phyloP scores from a whole-genome alignment of 768 basidiomycete species.

The Macrolepiota albuminosa region DNA sequence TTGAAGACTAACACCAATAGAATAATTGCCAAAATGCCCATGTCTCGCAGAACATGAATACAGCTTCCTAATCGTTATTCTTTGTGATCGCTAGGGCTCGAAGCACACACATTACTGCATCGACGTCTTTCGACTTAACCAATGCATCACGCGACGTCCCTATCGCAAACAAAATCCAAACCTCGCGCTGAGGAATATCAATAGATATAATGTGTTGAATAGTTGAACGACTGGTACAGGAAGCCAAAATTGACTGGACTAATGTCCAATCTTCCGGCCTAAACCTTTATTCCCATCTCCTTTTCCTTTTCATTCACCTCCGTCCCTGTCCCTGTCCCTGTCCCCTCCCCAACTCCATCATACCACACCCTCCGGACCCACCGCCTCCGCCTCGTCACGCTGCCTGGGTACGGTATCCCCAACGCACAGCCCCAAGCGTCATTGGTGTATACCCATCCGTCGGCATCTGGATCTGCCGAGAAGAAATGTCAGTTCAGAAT shows the following conservation, averaged over 20 bases:
- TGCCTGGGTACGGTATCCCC: constrained; percentile 31
- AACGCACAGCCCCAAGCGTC: constrained; percentile 64
- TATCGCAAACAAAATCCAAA: not conserved
- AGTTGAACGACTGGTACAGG: not conserved
- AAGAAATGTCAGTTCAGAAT: not conserved
- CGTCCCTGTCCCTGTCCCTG: too few species aligned
- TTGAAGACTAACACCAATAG: too few species aligned
- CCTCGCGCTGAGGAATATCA: not conserved
- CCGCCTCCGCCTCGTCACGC: constrained; percentile 60
- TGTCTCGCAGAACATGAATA: too few species aligned
- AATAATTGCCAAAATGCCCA: too few species aligned
- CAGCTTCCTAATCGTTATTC: too few species aligned
- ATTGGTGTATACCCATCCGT: constrained; percentile 82
- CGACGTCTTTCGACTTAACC: too few species aligned
- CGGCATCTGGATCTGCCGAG: constrained; percentile 24
- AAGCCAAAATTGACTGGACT: not conserved
- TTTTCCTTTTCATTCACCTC: not conserved
- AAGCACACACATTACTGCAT: too few species aligned
- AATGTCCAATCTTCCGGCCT: not conserved
- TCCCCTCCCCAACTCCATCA: constrained; percentile 19
- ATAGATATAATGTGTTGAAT: not conserved
- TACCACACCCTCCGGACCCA: constrained; percentile 73
- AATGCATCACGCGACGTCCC: too few species aligned
- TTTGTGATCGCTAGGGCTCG: too few species aligned
- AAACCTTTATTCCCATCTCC: not conserved